These are phyloP conservation scores for Lodderomyces parapsilosis DNA, from an alignment of 1,139 yeast genomes.

Conservation along the genomic window DNA sequence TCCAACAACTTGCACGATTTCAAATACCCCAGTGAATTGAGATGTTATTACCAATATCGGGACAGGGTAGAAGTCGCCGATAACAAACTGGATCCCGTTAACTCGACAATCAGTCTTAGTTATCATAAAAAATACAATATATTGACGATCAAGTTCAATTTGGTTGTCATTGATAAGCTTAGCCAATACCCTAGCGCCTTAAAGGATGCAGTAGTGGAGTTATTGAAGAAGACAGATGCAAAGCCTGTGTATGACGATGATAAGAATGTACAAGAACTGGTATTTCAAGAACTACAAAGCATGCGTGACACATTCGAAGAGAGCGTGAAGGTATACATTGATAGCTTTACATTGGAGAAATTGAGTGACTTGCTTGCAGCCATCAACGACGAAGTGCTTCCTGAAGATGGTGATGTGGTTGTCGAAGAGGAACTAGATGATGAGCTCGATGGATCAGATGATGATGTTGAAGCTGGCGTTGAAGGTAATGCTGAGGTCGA, in stretches of 20 bases:
- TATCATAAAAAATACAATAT: slow-evolving; percentile 16
- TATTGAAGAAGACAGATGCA: neutral
- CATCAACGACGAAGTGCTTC: slow-evolving; percentile 14
- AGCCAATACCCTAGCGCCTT: neutral
- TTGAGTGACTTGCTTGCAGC: slow-evolving; percentile 17
- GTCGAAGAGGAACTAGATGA: slow-evolving; percentile 15
- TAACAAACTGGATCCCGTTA: slow-evolving; percentile 10
- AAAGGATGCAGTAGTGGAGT: neutral
- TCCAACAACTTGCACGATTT: slow-evolving; percentile 31
- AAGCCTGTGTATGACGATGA: neutral
- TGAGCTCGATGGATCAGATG: slow-evolving; percentile 18
- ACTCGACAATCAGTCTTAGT: slow-evolving; percentile 13
- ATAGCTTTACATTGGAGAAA: slow-evolving; percentile 25
- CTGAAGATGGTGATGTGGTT: slow-evolving; percentile 15
- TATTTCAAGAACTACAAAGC: neutral
- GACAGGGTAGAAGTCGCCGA: slow-evolving; percentile 3
- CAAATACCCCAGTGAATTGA: slow-evolving; percentile 27
- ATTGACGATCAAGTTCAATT: slow-evolving; percentile 24
- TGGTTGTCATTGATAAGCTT: slow-evolving; percentile 7
- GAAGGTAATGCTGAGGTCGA: slow-evolving; percentile 18
- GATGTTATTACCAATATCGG: slow-evolving; percentile 14
- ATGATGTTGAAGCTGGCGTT: slow-evolving; percentile 17
- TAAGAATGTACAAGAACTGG: neutral
- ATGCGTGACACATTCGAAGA: slow-evolving; percentile 13
- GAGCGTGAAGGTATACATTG: slow-evolving; percentile 22